Evolutionary conservation across 2,329 filamentous ascomycete genomes (phyloP), one percentile per base, ranked within the genome.

Genomic region (Arthrobotrys sinensis): DNA sequence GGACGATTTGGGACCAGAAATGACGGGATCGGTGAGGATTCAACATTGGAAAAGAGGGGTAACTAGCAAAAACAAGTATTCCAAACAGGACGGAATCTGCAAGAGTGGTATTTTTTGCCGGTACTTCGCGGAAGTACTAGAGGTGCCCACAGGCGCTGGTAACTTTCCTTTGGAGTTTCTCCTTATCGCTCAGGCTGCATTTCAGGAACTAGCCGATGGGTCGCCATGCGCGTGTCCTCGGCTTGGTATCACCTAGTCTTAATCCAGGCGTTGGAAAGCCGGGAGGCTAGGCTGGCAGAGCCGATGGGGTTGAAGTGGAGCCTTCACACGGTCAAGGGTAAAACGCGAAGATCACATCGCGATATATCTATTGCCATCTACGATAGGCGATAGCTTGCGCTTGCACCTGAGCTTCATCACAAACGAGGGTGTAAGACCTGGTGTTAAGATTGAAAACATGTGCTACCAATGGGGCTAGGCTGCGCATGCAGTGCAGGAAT

Each of bases 41-140:
- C 43, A 72, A 48, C 67, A 78, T 78, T 63, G 21, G 32, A 52
- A 78, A 78, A 78, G 75, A 78, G 75, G 75, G 75, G 75, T 72
- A 72, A 43, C 36, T 57, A 19, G 12, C 28, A 50, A 24, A 21
- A 53, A n/a, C n/a, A 52, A 38, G 19, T 52, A 69, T 57, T 46
- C 34, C 65, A 53, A 38, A 11, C 52, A 24, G 50, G 52, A 45
- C 21, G 24, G 65, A 55, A 69, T 32, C 34, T 64, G 40, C 60
- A 43, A 24, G 38, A 34, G 12, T 16, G 34, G 34, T 45, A 45
- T 6, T 11, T 36, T 46, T 67, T 28, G 12, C 48, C 34, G 12
- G 46, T 75, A 63, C 52, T 45, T 38, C 34, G 6, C 40, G 24
- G 5, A 46, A 48, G 16, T 38, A 28, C 24, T 4, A 28, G 52